phyloP scores from a whole-genome alignment of 2,329 filamentous ascomycete species.

The Acrodontium crateriforme region DNA sequence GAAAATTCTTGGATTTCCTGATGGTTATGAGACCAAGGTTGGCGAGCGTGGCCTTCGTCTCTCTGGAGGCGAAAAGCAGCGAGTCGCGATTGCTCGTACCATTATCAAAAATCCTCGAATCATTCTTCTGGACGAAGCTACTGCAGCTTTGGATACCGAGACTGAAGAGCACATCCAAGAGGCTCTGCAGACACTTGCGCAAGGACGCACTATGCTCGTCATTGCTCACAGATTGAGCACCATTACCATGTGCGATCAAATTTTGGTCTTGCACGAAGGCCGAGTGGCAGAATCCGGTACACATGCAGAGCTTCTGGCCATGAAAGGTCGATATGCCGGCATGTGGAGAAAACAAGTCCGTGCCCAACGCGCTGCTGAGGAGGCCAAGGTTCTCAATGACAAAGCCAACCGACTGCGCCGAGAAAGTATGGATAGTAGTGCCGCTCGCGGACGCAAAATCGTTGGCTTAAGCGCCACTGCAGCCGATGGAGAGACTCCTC shows the following conservation, averaged over 20 bases:
- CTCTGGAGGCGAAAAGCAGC: slow-evolving; percentile 85
- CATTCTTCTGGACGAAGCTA: slow-evolving; percentile 87
- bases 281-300: slow-evolving; percentile 38
- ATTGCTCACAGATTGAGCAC: slow-evolving; percentile 63
- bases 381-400: slow-evolving; percentile 35
- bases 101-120: slow-evolving; percentile 86
- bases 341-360: slow-evolving; percentile 42
- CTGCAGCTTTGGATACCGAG: slow-evolving; percentile 77
- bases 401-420: slow-evolving; percentile 35
- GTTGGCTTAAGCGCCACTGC: too few relatives aligned
- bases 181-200: slow-evolving; percentile 65
- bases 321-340: slow-evolving; percentile 32
- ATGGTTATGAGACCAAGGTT: slow-evolving; percentile 78
- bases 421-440: slow-evolving; percentile 33
- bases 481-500: slow-evolving; percentile 22
- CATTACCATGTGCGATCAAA: slow-evolving; percentile 42
- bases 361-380: slow-evolving; percentile 35
- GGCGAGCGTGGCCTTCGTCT: slow-evolving; percentile 78
- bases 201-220: slow-evolving; percentile 82
- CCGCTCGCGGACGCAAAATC: slow-evolving; percentile 13
- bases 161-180: slow-evolving; percentile 89
- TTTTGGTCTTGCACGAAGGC: slow-evolving; percentile 41
- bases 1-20: slow-evolving; percentile 76
- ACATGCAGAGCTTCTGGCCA: slow-evolving; percentile 36
- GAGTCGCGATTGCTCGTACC: slow-evolving; percentile 83